Base-by-base conservation (phyloP, 257 asterid species). In the Fraxinus anomala region DNA sequence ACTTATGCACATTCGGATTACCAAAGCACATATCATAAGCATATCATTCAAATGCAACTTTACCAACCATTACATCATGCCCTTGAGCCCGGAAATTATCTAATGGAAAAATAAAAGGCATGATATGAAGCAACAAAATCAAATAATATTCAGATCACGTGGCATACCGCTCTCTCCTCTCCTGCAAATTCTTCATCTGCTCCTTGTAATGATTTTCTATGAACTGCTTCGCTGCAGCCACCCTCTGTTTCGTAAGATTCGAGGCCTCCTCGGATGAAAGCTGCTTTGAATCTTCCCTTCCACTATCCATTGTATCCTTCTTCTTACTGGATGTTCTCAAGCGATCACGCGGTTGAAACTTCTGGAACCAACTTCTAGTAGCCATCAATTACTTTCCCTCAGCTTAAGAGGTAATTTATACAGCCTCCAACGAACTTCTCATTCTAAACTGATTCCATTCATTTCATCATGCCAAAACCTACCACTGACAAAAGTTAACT, bases 201-300 rank as follows among this genome's bases (percentile, higher is more conserved):
- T 86, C 92, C 87, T 93, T 96, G 95, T 96, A 96, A 85, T 96
- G 99, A 82, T 96, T 96, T 88, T 96, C 99, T 80, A 96, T 96
- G 79, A 92, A 93, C 87, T 96, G 97, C 91, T 96, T 96, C 0
- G 99, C 97, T 0, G 98, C 98, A 82, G 97, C 97, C 61, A 89
- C 99, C 82, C 88, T 94, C 87, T 93, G 97, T 76, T 93, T 92
- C 0, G 99, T 96, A 36, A 92, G 81, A 77, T 80, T 88, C 17
- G 99, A 96, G 80, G 98, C 97, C 75, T 93, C 99, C 66, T 96
- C 99, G 31, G 86, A 86, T 0, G 96, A 81, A 76, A 88, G 76
- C 47, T 86, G 77, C 13, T 82, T 81, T 6, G 91, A 85, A 40
- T 91, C 96, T 86, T 93, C 98, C 83, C 85, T 84, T 77, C 85